Conservation (phyloP, 2,329 filamentous ascomycete genomes). For the Dryadomyces sulphureus region DNA sequence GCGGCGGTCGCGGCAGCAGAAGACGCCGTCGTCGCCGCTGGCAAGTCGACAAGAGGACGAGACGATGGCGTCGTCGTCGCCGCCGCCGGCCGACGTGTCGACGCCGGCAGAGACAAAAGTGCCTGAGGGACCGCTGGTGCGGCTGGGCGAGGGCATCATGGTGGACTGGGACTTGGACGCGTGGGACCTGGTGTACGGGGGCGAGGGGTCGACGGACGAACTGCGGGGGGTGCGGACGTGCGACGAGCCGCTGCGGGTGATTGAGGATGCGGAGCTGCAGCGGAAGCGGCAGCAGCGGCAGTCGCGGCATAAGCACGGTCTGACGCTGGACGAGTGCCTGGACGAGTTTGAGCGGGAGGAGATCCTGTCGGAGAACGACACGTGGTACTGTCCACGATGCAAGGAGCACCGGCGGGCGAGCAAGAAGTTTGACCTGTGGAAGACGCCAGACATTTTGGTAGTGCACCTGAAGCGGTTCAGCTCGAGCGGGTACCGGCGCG, state of each 20-base stretch:
- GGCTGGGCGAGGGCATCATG: conserved; percentile 70
- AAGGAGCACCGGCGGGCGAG: conserved; percentile 84
- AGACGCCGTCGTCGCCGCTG: not conserved
- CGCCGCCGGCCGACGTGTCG: conserved; percentile 2
- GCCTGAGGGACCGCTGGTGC: conserved; percentile 51
- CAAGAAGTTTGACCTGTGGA: conserved; percentile 97
- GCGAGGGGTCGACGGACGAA: conserved; percentile 25
- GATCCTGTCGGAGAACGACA: conserved; percentile 85
- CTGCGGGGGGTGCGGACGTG: conserved; percentile 47
- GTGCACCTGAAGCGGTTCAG: conserved; percentile 95
- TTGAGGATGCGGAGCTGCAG: conserved; percentile 47
- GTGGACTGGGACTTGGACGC: conserved; percentile 69
- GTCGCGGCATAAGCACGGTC: conserved; percentile 56
- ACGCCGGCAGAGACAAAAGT: no score
- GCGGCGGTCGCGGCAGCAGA: conserved; percentile 3
- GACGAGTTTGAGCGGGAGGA: conserved; percentile 92
- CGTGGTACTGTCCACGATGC: conserved; percentile 94
- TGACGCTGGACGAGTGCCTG: conserved; percentile 78
- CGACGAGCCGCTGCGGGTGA: conserved; percentile 29
- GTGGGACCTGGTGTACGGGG: conserved; percentile 55
- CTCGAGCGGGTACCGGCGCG: conserved; percentile 62
- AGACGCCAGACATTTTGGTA: conserved; percentile 84
- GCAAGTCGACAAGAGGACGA: not conserved
- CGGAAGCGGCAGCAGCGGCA: conserved; percentile 47
- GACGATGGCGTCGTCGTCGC: not conserved